Evolutionary conservation across 2,329 filamentous ascomycete genomes (phyloP).

Genomic region (Dactylellina haptotyla): DNA sequence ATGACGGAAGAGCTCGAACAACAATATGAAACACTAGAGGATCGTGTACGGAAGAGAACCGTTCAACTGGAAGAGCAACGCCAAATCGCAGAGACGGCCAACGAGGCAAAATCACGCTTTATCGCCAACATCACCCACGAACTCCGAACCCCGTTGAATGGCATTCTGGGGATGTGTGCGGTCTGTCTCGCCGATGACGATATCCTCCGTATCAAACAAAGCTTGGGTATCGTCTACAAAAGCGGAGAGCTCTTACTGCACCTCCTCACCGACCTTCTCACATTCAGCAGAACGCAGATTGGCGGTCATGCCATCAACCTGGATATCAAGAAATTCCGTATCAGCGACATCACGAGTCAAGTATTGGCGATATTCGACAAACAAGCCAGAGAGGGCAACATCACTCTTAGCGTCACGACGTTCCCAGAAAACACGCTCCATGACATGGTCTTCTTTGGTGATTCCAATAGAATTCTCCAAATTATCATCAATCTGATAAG

Average conservation of each 20-base stretch:
- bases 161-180: constrained; percentile 92
- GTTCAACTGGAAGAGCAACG: constrained; percentile 82
- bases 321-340: constrained; percentile 83
- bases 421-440: constrained; percentile 65
- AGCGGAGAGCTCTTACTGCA: constrained; percentile 85
- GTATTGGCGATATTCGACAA: constrained; percentile 88
- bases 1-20: constrained; percentile 91
- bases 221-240: constrained; percentile 87
- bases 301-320: constrained; percentile 74
- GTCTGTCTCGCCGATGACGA: constrained; percentile 94
- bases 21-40: constrained; percentile 84
- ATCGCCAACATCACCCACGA: constrained; percentile 95
- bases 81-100: constrained; percentile 72
- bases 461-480: constrained; percentile 88
- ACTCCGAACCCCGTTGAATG: constrained; percentile 92
- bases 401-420: constrained; percentile 77
- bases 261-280: constrained; percentile 86
- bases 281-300: constrained; percentile 94
- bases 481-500: constrained; percentile 91
- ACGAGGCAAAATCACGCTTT: constrained; percentile 96
- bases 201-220: constrained; percentile 80
- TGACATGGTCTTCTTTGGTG: constrained; percentile 91
- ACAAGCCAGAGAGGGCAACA: constrained; percentile 81
- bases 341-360: constrained; percentile 84
- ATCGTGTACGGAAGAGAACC: constrained; percentile 84